phyloP scores from a whole-genome alignment of 495 filamentous ascomycete species.

The Aspergillus cristatus region DNA sequence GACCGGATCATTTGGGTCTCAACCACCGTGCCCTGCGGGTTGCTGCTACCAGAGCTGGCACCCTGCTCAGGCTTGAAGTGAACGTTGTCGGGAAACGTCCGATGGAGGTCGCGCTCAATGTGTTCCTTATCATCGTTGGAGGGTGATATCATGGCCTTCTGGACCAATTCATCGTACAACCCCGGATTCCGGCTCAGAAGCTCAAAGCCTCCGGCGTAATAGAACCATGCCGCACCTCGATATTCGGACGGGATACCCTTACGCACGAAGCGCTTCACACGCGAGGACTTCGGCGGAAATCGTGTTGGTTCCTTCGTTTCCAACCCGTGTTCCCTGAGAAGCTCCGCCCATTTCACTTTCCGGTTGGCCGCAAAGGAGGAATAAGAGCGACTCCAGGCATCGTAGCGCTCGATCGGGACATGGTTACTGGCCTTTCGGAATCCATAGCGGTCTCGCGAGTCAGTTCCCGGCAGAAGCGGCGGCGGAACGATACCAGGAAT shows the following conservation, averaged over 20 bases:
- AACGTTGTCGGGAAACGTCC: constrained; percentile 93
- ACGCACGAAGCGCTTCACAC: constrained; percentile 79
- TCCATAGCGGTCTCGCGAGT: constrained; percentile 71
- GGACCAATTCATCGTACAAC: constrained; percentile 61
- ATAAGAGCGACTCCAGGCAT: constrained; percentile 71
- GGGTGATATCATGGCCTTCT: constrained; percentile 51
- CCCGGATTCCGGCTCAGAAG: constrained; percentile 63
- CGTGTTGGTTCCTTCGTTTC: constrained; percentile 57
- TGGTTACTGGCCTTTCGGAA: constrained; percentile 85
- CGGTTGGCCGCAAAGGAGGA: constrained; percentile 58
- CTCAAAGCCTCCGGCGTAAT: constrained; percentile 83
- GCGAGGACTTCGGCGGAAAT: constrained; percentile 72
- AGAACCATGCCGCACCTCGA: constrained; percentile 94
- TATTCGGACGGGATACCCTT: constrained; percentile 95
- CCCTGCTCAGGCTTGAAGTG: constrained; percentile 68
- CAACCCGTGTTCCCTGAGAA: constrained; percentile 69
- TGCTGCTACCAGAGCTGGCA: constrained; percentile 19
- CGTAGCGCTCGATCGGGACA: constrained; percentile 65
- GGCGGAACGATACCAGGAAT: constrained; percentile 35
- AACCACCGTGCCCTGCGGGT: constrained; percentile 25
- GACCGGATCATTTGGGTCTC: constrained; percentile 74
- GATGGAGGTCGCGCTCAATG: constrained; percentile 89
- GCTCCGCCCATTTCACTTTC: constrained; percentile 68
- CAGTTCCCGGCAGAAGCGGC: constrained; percentile 21
- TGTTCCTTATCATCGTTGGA: constrained; percentile 70